Evolutionary conservation across 192 early-diverging fungal species (phyloP).

Genomic region (Backusella luteola): DNA sequence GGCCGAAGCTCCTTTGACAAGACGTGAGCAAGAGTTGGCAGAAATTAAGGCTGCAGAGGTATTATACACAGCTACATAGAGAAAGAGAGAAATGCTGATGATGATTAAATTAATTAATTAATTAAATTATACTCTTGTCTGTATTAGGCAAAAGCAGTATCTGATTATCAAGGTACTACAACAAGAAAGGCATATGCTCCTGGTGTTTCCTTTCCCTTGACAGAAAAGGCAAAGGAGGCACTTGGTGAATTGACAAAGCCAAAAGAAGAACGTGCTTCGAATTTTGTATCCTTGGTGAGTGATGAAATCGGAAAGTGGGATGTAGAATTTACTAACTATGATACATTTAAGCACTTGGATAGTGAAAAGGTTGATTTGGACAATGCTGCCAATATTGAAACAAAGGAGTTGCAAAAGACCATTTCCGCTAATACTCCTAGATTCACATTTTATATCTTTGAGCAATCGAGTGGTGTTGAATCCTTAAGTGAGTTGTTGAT

Average conservation of each 20-base stretch:
- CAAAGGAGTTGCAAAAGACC: slow-evolving; percentile 45
- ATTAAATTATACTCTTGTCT: not conserved
- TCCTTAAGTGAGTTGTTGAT: slow-evolving; percentile 41
- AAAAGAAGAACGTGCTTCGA: slow-evolving; percentile 42
- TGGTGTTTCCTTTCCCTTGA: slow-evolving; percentile 62
- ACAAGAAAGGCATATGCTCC: slow-evolving; percentile 65
- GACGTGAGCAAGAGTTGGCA: slow-evolving; percentile 79
- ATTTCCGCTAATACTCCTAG: slow-evolving; percentile 66
- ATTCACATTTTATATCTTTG: slow-evolving; percentile 63
- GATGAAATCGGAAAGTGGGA: not conserved
- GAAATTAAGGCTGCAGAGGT: slow-evolving; percentile 62
- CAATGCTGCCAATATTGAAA: slow-evolving; percentile 39
- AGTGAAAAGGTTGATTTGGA: slow-evolving; percentile 57
- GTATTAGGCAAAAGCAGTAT: slow-evolving; percentile 41
- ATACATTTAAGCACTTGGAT: slow-evolving; percentile 43
- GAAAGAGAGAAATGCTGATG: not conserved
- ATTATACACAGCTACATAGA: not conserved
- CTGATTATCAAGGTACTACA: slow-evolving; percentile 51
- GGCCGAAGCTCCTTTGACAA: slow-evolving; percentile 79
- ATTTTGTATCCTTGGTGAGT: slow-evolving; percentile 61
- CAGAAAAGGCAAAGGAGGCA: slow-evolving; percentile 58
- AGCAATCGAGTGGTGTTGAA: slow-evolving; percentile 48
- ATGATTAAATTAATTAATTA: not conserved
- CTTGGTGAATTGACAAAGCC: slow-evolving; percentile 49
- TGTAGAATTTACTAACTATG: not conserved